phyloP scores from a whole-genome alignment of 768 basidiomycete genomes.

The Russula lepida region DNA sequence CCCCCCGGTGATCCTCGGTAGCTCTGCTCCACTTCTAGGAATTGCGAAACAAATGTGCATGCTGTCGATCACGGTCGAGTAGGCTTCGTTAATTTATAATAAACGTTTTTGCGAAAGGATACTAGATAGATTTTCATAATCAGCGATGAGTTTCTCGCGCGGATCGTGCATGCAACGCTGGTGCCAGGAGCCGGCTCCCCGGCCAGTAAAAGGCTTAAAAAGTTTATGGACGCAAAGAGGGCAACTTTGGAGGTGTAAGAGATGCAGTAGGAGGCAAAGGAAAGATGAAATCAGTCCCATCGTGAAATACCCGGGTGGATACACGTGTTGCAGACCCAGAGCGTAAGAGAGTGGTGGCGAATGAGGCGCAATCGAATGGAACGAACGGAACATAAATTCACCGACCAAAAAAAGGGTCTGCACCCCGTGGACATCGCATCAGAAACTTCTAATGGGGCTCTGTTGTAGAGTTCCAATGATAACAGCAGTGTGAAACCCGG shows the following conservation, averaged over 20 bases:
- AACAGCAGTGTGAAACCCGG: background rate
- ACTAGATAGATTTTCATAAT: too few relatives aligned
- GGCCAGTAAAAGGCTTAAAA: background rate
- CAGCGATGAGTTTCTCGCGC: background rate
- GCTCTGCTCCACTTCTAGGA: background rate
- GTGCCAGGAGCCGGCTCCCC: constrained; percentile 2
- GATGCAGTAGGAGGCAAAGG: background rate
- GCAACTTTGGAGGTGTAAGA: background rate
- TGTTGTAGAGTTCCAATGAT: background rate
- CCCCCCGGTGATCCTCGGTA: background rate
- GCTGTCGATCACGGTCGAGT: background rate
- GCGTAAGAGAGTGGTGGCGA: background rate
- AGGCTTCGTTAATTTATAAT: background rate
- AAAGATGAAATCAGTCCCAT: background rate
- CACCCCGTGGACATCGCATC: background rate
- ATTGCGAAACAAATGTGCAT: background rate
- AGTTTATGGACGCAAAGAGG: background rate
- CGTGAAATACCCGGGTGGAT: background rate
- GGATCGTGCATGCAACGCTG: background rate
- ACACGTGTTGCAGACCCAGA: background rate
- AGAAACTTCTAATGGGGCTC: background rate
- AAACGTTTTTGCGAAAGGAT: background rate
- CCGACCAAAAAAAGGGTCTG: background rate
- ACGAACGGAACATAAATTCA: background rate
- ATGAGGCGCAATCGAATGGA: background rate